Percentiles rank a stretch among this genome's conserved stretches.
These are phyloP conservation scores for Barbatosphaeria neglecta DNA, from an alignment of 495 filamentous ascomycete genomes.

Conservation along the genomic window DNA sequence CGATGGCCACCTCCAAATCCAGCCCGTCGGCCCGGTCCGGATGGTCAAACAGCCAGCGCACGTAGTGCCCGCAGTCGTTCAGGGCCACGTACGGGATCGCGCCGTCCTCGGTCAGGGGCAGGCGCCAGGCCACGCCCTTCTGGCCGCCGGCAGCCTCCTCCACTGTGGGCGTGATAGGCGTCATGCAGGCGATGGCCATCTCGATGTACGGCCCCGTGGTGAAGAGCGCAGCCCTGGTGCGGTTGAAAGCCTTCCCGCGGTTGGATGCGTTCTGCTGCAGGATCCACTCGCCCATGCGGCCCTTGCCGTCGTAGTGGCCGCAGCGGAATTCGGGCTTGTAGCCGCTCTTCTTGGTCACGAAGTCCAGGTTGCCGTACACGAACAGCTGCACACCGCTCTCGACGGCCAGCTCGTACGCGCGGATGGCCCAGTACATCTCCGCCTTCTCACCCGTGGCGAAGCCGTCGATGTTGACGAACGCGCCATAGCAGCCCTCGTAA, in stretches of 20 bases:
- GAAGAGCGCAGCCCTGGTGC: constrained; percentile 37
- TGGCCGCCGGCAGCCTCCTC: constrained; percentile 26
- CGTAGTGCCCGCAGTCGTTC: constrained; percentile 42
- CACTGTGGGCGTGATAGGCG: constrained; percentile 24
- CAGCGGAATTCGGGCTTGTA: constrained; percentile 31
- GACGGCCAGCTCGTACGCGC: constrained; percentile 42
- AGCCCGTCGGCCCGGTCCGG: constrained; percentile 33
- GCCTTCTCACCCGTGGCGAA: constrained; percentile 41
- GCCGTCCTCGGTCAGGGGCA: constrained; percentile 29
- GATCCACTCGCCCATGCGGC: constrained; percentile 40
- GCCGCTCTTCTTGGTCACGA: constrained; percentile 29
- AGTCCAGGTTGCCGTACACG: constrained; percentile 40
- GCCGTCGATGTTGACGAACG: constrained; percentile 45
- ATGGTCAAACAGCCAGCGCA: constrained; percentile 46
- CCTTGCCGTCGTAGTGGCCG: constrained; percentile 47
- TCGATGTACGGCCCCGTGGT: constrained; percentile 46
- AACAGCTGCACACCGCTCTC: constrained; percentile 39
- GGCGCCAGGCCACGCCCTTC: constrained; percentile 30
- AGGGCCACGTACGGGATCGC: constrained; percentile 35
- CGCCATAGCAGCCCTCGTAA: constrained; percentile 33
- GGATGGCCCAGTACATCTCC: constrained; percentile 44
- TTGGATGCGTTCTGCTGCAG: constrained; percentile 23
- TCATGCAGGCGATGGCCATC: constrained; percentile 26
- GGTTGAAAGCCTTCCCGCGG: constrained; percentile 7
- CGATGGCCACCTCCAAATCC: constrained; percentile 39